These are phyloP conservation scores for Arabis alpina DNA, from an alignment of 345 rosid genomes.

Conservation along the genomic window DNA sequence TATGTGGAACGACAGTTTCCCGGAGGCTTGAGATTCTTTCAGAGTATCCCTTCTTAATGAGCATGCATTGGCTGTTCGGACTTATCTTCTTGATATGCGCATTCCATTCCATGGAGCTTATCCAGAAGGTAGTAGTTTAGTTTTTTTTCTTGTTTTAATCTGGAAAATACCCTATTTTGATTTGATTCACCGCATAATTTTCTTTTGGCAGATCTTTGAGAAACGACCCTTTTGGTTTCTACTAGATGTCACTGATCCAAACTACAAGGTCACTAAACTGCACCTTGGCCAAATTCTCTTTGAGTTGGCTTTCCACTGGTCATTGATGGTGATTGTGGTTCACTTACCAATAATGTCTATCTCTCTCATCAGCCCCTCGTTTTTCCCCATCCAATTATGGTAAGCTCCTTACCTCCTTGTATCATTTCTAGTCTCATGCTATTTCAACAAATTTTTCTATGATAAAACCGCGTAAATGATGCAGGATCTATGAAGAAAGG, in stretches of 20 bases:
- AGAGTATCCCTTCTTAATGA: background rate
- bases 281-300: constrained; percentile 14
- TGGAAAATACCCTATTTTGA: background rate
- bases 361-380: constrained; percentile 17
- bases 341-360: constrained; percentile 23
- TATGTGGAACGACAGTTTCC: constrained; percentile 5
- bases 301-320: constrained; percentile 23
- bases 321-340: constrained; percentile 21
- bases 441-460: no score
- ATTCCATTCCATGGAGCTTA: constrained; percentile 7
- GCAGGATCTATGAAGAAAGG: constrained; percentile 8
- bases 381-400: constrained; percentile 21
- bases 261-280: constrained; percentile 14
- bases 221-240: constrained; percentile 30
- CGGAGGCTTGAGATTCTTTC: constrained; percentile 4
- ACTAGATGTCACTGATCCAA: constrained; percentile 23
- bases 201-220: constrained; percentile 14
- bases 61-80: background rate
- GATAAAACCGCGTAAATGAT: background rate
- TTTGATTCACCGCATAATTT: background rate
- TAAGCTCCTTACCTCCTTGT: constrained; percentile 26
- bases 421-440: background rate
- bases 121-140: constrained; percentile 20
- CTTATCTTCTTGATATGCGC: background rate
- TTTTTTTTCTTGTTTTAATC: background rate